Evolutionary conservation across 2,329 filamentous ascomycete species (phyloP), one percentile per base, ranked within the genome.

Genomic region (Aspergillus pseudoglaucus): DNA sequence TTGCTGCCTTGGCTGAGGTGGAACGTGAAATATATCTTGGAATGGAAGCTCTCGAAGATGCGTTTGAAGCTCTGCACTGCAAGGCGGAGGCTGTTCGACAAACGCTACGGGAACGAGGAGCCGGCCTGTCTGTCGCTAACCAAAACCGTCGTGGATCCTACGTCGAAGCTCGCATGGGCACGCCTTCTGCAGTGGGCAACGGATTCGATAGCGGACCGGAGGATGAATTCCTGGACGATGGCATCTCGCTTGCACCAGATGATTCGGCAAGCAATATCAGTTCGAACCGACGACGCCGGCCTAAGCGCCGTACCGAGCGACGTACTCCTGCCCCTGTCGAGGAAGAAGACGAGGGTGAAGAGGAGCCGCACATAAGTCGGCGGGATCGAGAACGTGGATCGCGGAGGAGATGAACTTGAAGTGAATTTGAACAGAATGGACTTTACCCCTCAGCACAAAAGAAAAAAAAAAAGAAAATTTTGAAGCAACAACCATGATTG

Each of bases 1-100:
- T 96, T 59, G 87, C 87, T 0, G 87, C 88, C 1, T 78, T 96
- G 5, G 89, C 89, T 6, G 91, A 96, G 69, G 84, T 96, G 35
- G 91, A 97, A 69, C 83, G 90, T 6, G 89, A 95, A 61, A 95
- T 97, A 49, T 96, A 91, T 69, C 79, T 83, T 30, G 88, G 90
- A 52, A 97, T 97, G 91, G 91, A 97, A 70, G 84, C 83, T 0
- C 79, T 97, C 20, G 91, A 97, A 68, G 89, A 96, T 62, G 90
- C 90, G 0, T 96, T 97, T 59, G 91, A 97, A 71, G 83, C 82
- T 23, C 76, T 97, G n/a, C 91, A 97, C 64, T 80, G 82, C 56
- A 85, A 85, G 60, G 91, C 91, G 2, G 90, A 96, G 70, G 69
- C 77, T 15, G 87, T 96, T 14, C 84, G 91, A 4, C 83, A 81